phyloP scores from a whole-genome alignment of 2,329 filamentous ascomycete genomes.

The Nigrospora oryzae region DNA sequence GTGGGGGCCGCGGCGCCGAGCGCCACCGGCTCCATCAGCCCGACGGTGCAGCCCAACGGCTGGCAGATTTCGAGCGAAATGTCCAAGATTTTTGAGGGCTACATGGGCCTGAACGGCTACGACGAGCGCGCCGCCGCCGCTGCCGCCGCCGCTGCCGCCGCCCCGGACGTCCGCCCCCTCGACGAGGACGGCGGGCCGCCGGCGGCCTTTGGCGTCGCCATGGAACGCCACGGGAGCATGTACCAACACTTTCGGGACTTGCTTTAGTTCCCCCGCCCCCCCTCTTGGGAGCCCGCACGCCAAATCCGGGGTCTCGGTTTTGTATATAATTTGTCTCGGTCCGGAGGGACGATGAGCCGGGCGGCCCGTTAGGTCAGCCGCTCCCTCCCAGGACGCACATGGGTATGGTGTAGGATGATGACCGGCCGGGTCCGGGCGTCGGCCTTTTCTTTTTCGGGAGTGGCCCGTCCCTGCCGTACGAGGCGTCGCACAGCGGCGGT shows the following conservation, averaged over 20 bases:
- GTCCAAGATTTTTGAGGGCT: conserved; percentile 37
- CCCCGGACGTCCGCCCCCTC: background rate
- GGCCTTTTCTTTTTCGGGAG: no score
- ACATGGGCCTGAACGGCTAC: conserved; percentile 16
- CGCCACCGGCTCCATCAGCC: background rate
- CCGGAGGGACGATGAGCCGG: no score
- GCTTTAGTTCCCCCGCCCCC: conserved; percentile 7
- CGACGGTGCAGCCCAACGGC: conserved; percentile 28
- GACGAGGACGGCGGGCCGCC: conserved; percentile 2
- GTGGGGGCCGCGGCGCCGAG: background rate
- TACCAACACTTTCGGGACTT: conserved; percentile 18
- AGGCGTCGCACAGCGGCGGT: no score
- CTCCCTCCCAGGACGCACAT: no score
- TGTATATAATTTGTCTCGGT: no score
- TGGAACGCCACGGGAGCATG: conserved; percentile 8
- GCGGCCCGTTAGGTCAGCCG: no score
- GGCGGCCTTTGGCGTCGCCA: conserved; percentile 1
- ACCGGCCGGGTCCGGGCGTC: no score
- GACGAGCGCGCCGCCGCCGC: conserved; percentile 1
- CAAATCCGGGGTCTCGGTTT: no score
- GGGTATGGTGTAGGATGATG: no score
- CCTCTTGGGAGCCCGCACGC: no score
- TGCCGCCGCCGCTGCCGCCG: background rate
- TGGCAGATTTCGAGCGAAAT: conserved; percentile 44
- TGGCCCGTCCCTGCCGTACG: no score